Conservation (phyloP, 106 monocot species). For the Xerophyta viscosa region DNA sequence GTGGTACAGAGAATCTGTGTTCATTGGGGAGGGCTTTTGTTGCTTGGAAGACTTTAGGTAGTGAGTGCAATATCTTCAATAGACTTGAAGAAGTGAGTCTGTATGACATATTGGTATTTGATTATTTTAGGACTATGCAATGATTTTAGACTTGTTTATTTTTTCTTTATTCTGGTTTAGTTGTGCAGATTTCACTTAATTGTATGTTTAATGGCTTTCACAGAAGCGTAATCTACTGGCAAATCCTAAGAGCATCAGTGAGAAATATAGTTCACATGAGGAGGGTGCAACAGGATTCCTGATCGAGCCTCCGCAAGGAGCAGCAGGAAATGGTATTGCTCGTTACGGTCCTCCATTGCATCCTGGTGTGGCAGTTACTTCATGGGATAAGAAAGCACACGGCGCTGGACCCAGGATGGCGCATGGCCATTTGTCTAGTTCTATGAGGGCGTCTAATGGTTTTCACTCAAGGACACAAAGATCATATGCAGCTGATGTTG, state of each 20-base stretch:
- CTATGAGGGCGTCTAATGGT: slow-evolving; percentile 14
- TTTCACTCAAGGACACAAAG: slow-evolving; percentile 24
- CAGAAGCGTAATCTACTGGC: slow-evolving; percentile 23
- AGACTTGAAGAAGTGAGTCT: too few species aligned
- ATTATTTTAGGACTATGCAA: too few species aligned
- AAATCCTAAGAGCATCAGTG: slow-evolving; percentile 41
- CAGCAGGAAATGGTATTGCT: slow-evolving; percentile 11
- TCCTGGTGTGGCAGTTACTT: slow-evolving; percentile 12
- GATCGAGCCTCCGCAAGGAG: slow-evolving; percentile 20
- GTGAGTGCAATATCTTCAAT: too few species aligned
- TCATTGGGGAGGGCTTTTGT: too few species aligned
- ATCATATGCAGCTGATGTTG: slow-evolving; percentile 18
- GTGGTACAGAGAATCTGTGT: too few species aligned
- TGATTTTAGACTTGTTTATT: too few species aligned
- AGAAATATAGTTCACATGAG: slow-evolving; percentile 35
- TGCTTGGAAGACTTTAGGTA: too few species aligned
- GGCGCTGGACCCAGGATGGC: slow-evolving; percentile 6
- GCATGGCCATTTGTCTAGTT: slow-evolving; percentile 13
- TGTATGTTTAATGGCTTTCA: neutral
- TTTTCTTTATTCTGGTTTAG: neutral
- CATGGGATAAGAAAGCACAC: slow-evolving; percentile 19
- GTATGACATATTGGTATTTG: too few species aligned
- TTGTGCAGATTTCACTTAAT: neutral
- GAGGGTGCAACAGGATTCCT: slow-evolving; percentile 22
- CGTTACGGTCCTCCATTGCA: slow-evolving; percentile 14